phyloP scores from a whole-genome alignment of 371 early-diverging fungal genomes.

The Homolaphlyctis polyrhiza region DNA sequence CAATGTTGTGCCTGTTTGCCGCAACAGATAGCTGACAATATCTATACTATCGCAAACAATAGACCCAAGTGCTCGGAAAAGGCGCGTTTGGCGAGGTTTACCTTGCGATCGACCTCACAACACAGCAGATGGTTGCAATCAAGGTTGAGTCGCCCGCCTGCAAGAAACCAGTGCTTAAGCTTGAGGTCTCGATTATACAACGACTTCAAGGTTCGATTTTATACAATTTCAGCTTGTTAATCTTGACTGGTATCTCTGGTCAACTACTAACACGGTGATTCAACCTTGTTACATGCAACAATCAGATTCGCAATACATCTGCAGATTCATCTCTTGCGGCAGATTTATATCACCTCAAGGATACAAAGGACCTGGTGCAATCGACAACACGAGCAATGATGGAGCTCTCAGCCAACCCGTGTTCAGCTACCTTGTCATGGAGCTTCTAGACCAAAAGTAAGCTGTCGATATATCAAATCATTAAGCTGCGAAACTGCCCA shows the following conservation, averaged over 20 bases:
- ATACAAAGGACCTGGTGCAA: neutral
- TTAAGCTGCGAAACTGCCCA: too few relatives aligned
- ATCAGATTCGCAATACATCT: slow-evolving; percentile 13
- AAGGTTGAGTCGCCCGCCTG: slow-evolving; percentile 54
- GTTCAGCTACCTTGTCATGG: slow-evolving; percentile 57
- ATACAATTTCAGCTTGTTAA: neutral
- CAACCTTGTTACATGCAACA: neutral
- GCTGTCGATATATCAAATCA: too few relatives aligned
- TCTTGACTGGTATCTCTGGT: neutral
- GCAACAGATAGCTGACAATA: too few relatives aligned
- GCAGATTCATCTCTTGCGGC: slow-evolving; percentile 43
- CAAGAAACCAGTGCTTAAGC: slow-evolving; percentile 47
- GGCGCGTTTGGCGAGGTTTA: slow-evolving; percentile 71
- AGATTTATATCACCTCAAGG: slow-evolving; percentile 28
- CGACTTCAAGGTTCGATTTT: slow-evolving; percentile 29
- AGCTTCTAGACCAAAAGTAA: slow-evolving; percentile 55
- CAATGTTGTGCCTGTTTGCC: too few relatives aligned
- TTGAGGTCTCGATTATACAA: slow-evolving; percentile 52
- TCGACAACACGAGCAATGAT: neutral
- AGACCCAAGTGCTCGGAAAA: slow-evolving; percentile 41
- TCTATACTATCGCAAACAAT: too few relatives aligned
- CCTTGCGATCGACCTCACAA: slow-evolving; percentile 36
- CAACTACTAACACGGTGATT: neutral
- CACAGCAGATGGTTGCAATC: slow-evolving; percentile 48
- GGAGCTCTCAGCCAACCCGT: too few relatives aligned